These are phyloP conservation scores for Claviceps maximensis DNA, from an alignment of 2,329 filamentous ascomycete species.

Conservation along the genomic window DNA sequence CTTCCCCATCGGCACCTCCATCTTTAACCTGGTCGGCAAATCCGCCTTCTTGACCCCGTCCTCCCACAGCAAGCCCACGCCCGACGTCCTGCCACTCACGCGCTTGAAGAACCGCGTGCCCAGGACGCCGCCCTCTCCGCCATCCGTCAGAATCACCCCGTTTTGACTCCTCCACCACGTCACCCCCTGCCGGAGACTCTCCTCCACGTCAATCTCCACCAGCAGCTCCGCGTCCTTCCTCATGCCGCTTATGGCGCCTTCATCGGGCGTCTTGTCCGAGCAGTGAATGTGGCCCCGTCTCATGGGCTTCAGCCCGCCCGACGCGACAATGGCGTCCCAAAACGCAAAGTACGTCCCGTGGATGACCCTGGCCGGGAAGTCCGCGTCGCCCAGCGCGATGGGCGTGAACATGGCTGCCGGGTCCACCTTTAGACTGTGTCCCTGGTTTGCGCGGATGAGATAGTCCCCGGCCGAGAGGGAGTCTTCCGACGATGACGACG, in stretches of 20 bases:
- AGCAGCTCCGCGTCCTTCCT: conserved; percentile 62
- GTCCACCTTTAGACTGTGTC: conserved; percentile 70
- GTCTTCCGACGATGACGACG: conserved; percentile 10
- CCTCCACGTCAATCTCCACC: conserved; percentile 60
- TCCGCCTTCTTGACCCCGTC: conserved; percentile 54
- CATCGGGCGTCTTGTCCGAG: conserved; percentile 44
- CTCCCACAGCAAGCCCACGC: conserved; percentile 54
- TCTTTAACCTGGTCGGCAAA: conserved; percentile 47
- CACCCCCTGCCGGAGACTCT: conserved; percentile 47
- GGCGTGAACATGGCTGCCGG: conserved; percentile 58
- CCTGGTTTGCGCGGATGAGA: conserved; percentile 90
- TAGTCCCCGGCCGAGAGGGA: conserved; percentile 48
- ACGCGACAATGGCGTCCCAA: conserved; percentile 61
- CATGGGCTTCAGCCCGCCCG: conserved; percentile 73
- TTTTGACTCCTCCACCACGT: conserved; percentile 73
- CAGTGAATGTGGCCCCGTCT: conserved; percentile 81
- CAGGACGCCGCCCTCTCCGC: conserved; percentile 45
- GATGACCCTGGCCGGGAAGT: conserved; percentile 55
- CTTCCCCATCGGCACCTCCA: conserved; percentile 35
- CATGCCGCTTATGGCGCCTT: conserved; percentile 65
- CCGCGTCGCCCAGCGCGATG: conserved; percentile 43
- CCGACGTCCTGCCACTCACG: conserved; percentile 49
- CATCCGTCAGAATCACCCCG: conserved; percentile 57
- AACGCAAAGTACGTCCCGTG: conserved; percentile 82
- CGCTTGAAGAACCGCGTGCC: conserved; percentile 55